Percentiles rank a stretch among this genome's conserved stretches.
These are phyloP conservation scores for Thyridium curvatum DNA, from an alignment of 2,329 filamentous ascomycete species.

Conservation along the genomic window DNA sequence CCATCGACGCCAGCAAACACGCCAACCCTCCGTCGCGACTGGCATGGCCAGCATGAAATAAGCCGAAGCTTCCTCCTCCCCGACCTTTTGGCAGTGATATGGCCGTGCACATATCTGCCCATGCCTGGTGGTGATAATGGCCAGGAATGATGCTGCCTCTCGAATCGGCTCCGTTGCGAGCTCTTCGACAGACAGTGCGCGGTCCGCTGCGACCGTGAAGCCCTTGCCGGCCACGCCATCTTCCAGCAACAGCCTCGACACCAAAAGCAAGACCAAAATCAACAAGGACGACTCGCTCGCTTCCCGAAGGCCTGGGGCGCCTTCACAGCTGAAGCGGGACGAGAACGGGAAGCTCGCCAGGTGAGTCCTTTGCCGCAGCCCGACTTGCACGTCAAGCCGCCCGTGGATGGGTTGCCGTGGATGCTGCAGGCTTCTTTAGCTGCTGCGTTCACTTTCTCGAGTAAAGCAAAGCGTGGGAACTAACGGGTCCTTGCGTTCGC, in stretches of 20 bases:
- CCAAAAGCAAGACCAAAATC: not conserved
- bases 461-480: constrained; percentile 12
- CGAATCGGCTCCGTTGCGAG: constrained; percentile 63
- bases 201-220: constrained; percentile 60
- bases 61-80: too few species aligned
- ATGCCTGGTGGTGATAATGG: constrained; percentile 48
- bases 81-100: constrained; percentile 6
- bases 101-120: constrained; percentile 8
- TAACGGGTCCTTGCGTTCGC: constrained; percentile 21
- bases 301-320: constrained; percentile 26
- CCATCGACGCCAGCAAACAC: too few species aligned
- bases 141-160: constrained; percentile 56
- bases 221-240: constrained; percentile 27
- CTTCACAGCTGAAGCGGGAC: constrained; percentile 49
- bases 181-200: constrained; percentile 60
- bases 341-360: constrained; percentile 36
- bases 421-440: constrained; percentile 3
- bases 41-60: not conserved
- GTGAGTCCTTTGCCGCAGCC: constrained; percentile 22
- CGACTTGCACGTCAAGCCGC: constrained; percentile 10
- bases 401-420: constrained; percentile 10
- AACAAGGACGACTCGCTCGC: constrained; percentile 9
- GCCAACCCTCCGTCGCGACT: too few species aligned
- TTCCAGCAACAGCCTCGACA: constrained; percentile 6
- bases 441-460: too few species aligned